Percentiles rank a stretch among this genome's conserved stretches.
Evolutionary conservation across 176 grass and related monocot species (phyloP).

Genomic region (Pharus latifolius): DNA sequence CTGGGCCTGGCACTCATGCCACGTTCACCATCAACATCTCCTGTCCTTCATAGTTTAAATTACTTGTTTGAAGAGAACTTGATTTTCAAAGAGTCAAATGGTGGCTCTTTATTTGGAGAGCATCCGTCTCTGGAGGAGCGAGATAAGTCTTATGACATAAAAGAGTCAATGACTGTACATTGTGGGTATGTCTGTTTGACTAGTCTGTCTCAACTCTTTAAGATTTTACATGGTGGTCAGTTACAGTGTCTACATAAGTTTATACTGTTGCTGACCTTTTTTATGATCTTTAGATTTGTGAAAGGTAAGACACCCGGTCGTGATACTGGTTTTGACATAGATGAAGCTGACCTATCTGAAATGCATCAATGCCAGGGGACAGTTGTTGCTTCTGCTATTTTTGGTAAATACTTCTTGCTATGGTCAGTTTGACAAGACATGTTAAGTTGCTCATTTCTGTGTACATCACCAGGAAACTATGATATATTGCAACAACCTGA

Average conservation of each 20-base stretch:
- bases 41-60: slow-evolving; percentile 66
- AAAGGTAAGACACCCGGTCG: slow-evolving; percentile 72
- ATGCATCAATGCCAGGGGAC: slow-evolving; percentile 68
- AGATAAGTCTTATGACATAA: slow-evolving; percentile 72
- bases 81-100: slow-evolving; percentile 41
- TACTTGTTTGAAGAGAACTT: slow-evolving; percentile 62
- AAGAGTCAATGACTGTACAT: slow-evolving; percentile 71
- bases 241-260: background rate
- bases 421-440: background rate
- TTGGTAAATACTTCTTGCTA: slow-evolving; percentile 51
- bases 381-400: slow-evolving; percentile 96
- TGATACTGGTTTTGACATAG: slow-evolving; percentile 84
- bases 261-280: slow-evolving; percentile 21
- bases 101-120: slow-evolving; percentile 80
- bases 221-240: background rate
- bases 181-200: slow-evolving; percentile 69
- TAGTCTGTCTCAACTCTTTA: slow-evolving; percentile 21
- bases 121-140: slow-evolving; percentile 75
- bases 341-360: slow-evolving; percentile 77
- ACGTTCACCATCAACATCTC: slow-evolving; percentile 42
- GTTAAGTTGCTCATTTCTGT: slow-evolving; percentile 18
- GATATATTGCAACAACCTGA: slow-evolving; percentile 93
- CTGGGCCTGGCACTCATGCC: slow-evolving; percentile 58
- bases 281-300: slow-evolving; percentile 60
- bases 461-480: slow-evolving; percentile 74